Percentiles rank a stretch among this genome's conserved stretches.
phyloP scores from a whole-genome alignment of 2,329 filamentous ascomycete species.

The Westerdykella ornata region DNA sequence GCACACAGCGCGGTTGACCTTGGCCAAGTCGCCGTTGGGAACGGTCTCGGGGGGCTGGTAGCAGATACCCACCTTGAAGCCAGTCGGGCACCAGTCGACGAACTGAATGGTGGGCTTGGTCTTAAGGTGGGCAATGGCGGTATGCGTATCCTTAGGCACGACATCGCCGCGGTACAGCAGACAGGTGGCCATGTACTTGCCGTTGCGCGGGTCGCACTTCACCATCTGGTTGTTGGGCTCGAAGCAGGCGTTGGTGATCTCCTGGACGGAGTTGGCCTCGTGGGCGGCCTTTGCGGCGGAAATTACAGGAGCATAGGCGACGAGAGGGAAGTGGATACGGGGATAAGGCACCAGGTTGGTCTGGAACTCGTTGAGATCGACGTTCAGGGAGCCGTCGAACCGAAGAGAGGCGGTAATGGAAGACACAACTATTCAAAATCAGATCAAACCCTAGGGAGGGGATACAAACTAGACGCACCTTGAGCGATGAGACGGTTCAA shows the following conservation, averaged over 20 bases:
- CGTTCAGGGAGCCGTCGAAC: conserved; percentile 97
- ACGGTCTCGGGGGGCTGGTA: conserved; percentile 96
- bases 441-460: conserved; percentile 14
- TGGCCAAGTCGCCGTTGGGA: conserved; percentile 92
- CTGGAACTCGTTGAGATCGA: conserved; percentile 99
- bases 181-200: conserved; percentile 99
- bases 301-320: conserved; percentile 90
- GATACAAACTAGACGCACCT: conserved; percentile 48
- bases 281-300: conserved; percentile 93
- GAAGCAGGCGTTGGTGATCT: conserved; percentile 99
- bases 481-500: conserved; percentile 98
- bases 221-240: conserved; percentile 99
- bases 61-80: conserved; percentile 99
- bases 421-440: conserved; percentile 66
- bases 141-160: conserved; percentile 91
- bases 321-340: conserved; percentile 98
- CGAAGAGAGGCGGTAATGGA: conserved; percentile 97
- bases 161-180: conserved; percentile 97
- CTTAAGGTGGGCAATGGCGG: conserved; percentile 91
- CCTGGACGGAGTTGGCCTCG: conserved; percentile 95
- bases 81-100: conserved; percentile 99
- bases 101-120: conserved; percentile 99
- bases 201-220: conserved; percentile 96
- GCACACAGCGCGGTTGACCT: conserved; percentile 97
- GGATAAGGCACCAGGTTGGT: conserved; percentile 99